Evolutionary conservation across 768 basidiomycete species (phyloP).

Genomic region (Tylopilus subfusipes): DNA sequence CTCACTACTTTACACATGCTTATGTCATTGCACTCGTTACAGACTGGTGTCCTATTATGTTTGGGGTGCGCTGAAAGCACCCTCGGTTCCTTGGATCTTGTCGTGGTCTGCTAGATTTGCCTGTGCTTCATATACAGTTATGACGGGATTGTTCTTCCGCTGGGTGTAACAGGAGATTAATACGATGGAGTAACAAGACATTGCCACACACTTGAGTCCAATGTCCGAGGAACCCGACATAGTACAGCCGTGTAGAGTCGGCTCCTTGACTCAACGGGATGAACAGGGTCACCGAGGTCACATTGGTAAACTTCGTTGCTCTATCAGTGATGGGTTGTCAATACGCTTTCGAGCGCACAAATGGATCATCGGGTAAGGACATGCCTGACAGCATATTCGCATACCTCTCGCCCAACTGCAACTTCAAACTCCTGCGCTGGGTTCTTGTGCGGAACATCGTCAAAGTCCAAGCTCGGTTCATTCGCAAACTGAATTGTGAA

Average conservation of each 20-base stretch:
- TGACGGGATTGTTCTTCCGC: constrained; percentile 74
- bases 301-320: constrained; percentile 80
- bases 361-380: constrained; percentile 14
- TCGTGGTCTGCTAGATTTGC: constrained; percentile 86
- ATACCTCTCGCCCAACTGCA: constrained; percentile 68
- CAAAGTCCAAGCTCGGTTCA: constrained; percentile 76
- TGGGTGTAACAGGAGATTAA: constrained; percentile 29
- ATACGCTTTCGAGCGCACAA: not conserved
- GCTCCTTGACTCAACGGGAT: constrained; percentile 80
- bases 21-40: not conserved
- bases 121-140: constrained; percentile 85
- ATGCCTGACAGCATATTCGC: constrained; percentile 83
- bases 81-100: constrained; percentile 79
- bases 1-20: constrained; percentile 15
- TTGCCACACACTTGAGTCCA: constrained; percentile 63
- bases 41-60: constrained; percentile 13
- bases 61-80: constrained; percentile 49
- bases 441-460: constrained; percentile 57
- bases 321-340: constrained; percentile 36
- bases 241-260: constrained; percentile 73
- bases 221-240: constrained; percentile 79
- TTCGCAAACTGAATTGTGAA: constrained; percentile 64
- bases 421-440: constrained; percentile 73
- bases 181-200: not conserved
- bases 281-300: constrained; percentile 79